Evolutionary conservation across 2,329 filamentous ascomycete species (phyloP).

Genomic region (Malbranchea cinnamomea): DNA sequence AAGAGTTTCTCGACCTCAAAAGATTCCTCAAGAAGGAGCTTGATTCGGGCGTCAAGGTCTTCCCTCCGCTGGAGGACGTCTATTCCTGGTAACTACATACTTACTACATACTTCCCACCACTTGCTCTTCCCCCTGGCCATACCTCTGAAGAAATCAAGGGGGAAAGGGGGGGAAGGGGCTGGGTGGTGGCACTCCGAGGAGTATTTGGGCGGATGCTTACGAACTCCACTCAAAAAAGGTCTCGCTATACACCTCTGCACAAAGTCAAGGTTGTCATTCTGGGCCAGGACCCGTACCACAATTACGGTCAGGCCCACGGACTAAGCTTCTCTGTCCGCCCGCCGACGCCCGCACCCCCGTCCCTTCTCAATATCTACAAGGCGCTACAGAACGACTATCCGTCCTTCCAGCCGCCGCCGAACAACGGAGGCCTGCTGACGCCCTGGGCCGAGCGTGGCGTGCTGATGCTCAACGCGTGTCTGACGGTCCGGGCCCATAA

Average conservation of each 20-base stretch:
- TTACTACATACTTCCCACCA: background rate
- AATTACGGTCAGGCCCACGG: conserved; percentile 92
- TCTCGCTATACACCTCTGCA: conserved; percentile 82
- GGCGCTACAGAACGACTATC: conserved; percentile 76
- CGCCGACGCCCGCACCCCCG: conserved; percentile 75
- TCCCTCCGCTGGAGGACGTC: conserved; percentile 74
- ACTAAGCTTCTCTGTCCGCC: conserved; percentile 84
- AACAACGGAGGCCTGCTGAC: conserved; percentile 71
- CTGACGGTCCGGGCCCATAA: conserved; percentile 83
- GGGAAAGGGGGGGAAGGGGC: too few species aligned
- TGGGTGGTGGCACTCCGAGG: too few species aligned
- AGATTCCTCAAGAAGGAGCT: conserved; percentile 70
- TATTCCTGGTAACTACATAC: conserved; percentile 65
- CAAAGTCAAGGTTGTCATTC: conserved; percentile 78
- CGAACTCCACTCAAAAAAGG: conserved; percentile 42
- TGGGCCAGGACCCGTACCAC: conserved; percentile 96
- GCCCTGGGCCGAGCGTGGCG: conserved; percentile 85
- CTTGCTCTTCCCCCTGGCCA: too few species aligned
- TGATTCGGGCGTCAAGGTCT: conserved; percentile 59
- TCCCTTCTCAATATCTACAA: conserved; percentile 91
- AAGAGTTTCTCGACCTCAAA: conserved; percentile 78
- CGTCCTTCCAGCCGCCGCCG: conserved; percentile 57
- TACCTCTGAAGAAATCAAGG: too few species aligned
- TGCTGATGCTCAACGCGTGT: conserved; percentile 87
- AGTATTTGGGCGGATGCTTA: too few species aligned